Evolutionary conservation across 768 basidiomycete species (phyloP).

Genomic region (Leccinellum luteum): DNA sequence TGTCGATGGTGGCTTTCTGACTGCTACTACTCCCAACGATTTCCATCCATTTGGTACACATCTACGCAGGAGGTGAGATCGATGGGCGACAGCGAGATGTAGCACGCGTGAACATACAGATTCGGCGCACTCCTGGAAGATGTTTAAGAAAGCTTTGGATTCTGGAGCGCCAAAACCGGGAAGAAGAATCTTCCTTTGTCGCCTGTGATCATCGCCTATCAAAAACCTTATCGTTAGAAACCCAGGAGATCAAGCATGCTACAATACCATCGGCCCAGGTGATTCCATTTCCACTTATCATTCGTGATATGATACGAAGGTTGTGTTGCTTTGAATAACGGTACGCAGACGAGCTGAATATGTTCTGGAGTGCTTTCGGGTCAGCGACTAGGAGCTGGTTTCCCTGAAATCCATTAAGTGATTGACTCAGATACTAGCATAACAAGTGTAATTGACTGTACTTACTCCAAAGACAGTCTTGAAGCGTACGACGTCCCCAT

Average conservation of each 20-base stretch:
- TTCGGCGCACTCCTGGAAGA: slow-evolving; percentile 42
- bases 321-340: slow-evolving; percentile 39
- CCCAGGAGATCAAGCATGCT: slow-evolving; percentile 6
- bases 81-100: background rate
- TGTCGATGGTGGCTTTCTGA: background rate
- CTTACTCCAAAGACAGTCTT: slow-evolving; percentile 29
- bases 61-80: background rate
- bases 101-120: slow-evolving; percentile 12
- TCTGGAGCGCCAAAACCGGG: slow-evolving; percentile 55
- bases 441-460: background rate
- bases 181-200: slow-evolving; percentile 54
- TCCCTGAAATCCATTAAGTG: slow-evolving; percentile 29
- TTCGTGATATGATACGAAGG: slow-evolving; percentile 14
- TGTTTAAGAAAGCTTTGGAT: slow-evolving; percentile 46
- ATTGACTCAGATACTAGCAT: slow-evolving; percentile 7
- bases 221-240: background rate
- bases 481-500: slow-evolving; percentile 30
- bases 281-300: slow-evolving; percentile 35
- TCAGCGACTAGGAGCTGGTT: slow-evolving; percentile 47
- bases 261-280: slow-evolving; percentile 41
- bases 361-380: slow-evolving; percentile 41
- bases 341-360: slow-evolving; percentile 44
- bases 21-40: background rate
- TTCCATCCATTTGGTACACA: background rate
- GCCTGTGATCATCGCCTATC: slow-evolving; percentile 43